A percentile compares a stretch with the other conserved stretches of the same genome.
Evolutionary conservation across 768 basidiomycete genomes (phyloP).

Genomic region (Mycena belliarum): DNA sequence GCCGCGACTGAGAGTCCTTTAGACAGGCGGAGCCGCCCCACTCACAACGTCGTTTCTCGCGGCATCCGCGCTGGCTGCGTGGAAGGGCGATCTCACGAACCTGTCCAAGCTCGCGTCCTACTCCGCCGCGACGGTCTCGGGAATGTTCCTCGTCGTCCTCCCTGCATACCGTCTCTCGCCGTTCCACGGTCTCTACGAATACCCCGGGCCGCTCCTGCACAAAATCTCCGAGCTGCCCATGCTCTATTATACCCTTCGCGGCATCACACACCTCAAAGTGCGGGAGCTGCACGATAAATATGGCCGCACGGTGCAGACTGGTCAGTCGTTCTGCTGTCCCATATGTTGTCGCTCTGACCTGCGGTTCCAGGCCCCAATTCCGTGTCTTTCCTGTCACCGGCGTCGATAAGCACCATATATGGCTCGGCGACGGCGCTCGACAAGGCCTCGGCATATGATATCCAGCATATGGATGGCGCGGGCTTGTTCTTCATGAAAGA

Average conservation of each 20-base stretch:
- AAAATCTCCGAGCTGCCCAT: conserved; percentile 2
- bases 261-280: neutral
- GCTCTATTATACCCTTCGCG: neutral
- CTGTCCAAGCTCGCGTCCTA: neutral
- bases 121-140: neutral
- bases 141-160: neutral
- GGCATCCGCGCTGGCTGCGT: neutral
- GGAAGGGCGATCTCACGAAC: neutral
- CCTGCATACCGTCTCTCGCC: conserved; percentile 1
- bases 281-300: neutral
- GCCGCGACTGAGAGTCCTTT: too few species aligned
- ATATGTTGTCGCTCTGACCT: neutral
- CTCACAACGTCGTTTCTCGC: neutral
- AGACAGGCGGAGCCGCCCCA: too few species aligned
- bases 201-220: neutral
- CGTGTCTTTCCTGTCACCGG: neutral
- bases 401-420: neutral
- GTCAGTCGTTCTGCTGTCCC: neutral
- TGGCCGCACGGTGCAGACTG: neutral
- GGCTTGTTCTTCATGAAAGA: conserved; percentile 8
- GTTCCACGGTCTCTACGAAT: neutral
- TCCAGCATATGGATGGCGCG: neutral
- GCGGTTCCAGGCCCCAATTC: conserved; percentile 1
- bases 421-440: neutral
- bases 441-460: neutral